Percentiles rank a stretch among this genome's conserved stretches.
These are phyloP conservation scores for Purpureocillium takamizusanense DNA, from an alignment of 2,329 filamentous ascomycete genomes.

Conservation along the genomic window DNA sequence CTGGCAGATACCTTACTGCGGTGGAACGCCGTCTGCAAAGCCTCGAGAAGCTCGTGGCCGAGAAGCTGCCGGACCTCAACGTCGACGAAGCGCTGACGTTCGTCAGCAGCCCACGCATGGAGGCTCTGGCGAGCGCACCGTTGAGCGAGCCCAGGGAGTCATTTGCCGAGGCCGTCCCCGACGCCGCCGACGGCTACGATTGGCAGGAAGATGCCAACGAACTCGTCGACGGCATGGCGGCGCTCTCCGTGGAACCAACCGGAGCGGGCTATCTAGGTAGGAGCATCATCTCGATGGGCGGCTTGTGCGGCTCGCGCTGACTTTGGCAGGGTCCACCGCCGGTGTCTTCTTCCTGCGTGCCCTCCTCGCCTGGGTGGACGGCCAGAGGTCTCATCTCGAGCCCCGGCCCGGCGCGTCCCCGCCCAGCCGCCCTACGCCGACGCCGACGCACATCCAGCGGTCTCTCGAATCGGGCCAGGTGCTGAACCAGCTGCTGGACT, in stretches of 20 bases:
- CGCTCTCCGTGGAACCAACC: conserved; percentile 23
- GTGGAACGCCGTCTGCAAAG: conserved; percentile 3
- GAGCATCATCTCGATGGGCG: not conserved
- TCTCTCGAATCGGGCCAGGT: conserved; percentile 15
- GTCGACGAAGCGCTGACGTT: conserved; percentile 1
- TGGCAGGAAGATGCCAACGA: conserved; percentile 22
- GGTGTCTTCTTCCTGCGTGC: conserved; percentile 20
- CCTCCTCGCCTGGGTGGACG: conserved; percentile 15
- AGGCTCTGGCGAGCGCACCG: not conserved
- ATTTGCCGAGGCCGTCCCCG: conserved; percentile 18
- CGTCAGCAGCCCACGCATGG: not conserved
- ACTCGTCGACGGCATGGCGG: conserved; percentile 24
- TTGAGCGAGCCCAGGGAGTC: conserved; percentile 3
- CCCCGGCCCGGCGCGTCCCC: conserved; percentile 4
- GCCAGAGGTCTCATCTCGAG: conserved; percentile 1
- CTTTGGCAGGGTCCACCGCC: conserved; percentile 16
- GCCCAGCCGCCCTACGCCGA: too few relatives aligned
- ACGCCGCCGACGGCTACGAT: conserved; percentile 20
- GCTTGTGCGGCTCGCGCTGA: too few relatives aligned
- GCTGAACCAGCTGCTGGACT: conserved; percentile 18
- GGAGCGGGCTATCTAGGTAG: conserved; percentile 23
- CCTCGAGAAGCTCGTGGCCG: conserved; percentile 3
- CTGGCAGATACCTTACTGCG: conserved; percentile 14
- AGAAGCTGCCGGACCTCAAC: conserved; percentile 3
- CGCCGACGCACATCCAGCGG: conserved; percentile 7